Evolutionary conservation across 176 grass and related monocot species (phyloP).

Genomic region (Typha latifolia): DNA sequence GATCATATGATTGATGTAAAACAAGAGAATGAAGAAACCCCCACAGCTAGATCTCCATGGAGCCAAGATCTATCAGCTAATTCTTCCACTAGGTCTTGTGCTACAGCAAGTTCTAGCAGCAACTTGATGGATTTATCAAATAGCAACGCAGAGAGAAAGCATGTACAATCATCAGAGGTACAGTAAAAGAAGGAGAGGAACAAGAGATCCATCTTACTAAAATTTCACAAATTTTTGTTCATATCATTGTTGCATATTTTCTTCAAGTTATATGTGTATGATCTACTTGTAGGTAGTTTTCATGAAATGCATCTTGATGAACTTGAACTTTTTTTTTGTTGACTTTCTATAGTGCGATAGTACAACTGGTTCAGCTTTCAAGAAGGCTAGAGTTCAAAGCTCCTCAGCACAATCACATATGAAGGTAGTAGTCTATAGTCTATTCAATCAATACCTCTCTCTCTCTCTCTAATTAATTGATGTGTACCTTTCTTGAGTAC

Average conservation of each 20-base stretch:
- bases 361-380: slow-evolving; percentile 73
- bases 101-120: slow-evolving; percentile 43
- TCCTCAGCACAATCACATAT: slow-evolving; percentile 52
- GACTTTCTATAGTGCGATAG: slow-evolving; percentile 40
- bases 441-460: slow-evolving; percentile 25
- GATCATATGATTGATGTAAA: background rate
- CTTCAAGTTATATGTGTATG: background rate
- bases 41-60: slow-evolving; percentile 39
- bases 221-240: background rate
- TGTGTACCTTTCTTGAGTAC: no score
- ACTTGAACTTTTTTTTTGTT: background rate
- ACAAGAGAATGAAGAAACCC: slow-evolving; percentile 20
- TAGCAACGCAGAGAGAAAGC: slow-evolving; percentile 38
- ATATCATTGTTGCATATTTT: background rate
- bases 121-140: slow-evolving; percentile 73
- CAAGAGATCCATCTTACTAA: no score
- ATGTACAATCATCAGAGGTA: slow-evolving; percentile 26
- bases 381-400: slow-evolving; percentile 90
- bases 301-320: background rate
- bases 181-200: background rate
- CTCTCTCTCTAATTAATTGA: no score
- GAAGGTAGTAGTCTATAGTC: slow-evolving; percentile 39
- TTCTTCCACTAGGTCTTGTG: slow-evolving; percentile 63
- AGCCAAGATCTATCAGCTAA: slow-evolving; percentile 19
- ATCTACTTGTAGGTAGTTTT: no score